Evolutionary conservation across 495 filamentous ascomycete species (phyloP).

Genomic region (Trichoderma erinaceum): DNA sequence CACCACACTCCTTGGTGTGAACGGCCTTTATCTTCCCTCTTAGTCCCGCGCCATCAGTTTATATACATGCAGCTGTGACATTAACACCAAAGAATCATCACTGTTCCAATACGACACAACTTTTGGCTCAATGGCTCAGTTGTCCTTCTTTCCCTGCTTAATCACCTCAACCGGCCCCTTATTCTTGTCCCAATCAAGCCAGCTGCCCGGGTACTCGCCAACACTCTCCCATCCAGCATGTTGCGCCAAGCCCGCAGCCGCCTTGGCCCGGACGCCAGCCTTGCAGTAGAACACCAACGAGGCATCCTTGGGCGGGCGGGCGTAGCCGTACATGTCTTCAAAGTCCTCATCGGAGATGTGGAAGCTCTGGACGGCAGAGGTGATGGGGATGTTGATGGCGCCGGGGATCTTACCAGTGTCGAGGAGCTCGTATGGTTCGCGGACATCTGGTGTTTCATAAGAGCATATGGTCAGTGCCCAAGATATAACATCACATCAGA

Average conservation of each 20-base stretch:
- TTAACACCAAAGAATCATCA: no score
- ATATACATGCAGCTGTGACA: no score
- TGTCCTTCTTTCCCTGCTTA: neutral
- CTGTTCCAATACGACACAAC: neutral
- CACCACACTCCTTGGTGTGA: no score
- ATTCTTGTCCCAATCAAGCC: slow-evolving; percentile 66
- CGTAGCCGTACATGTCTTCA: slow-evolving; percentile 61
- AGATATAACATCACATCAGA: neutral
- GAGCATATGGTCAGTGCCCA: neutral
- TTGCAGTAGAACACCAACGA: slow-evolving; percentile 89
- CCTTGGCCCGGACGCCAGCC: slow-evolving; percentile 72
- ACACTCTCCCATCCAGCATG: slow-evolving; percentile 68
- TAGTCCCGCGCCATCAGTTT: no score
- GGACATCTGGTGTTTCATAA: slow-evolving; percentile 52
- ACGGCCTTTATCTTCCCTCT: no score
- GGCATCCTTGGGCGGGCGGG: slow-evolving; percentile 47
- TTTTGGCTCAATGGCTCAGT: neutral
- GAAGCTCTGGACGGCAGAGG: slow-evolving; percentile 67
- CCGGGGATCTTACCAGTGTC: slow-evolving; percentile 69
- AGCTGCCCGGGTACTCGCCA: slow-evolving; percentile 82
- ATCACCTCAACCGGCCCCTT: slow-evolving; percentile 9
- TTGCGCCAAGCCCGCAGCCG: slow-evolving; percentile 74
- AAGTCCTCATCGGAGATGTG: slow-evolving; percentile 73
- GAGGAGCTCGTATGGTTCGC: slow-evolving; percentile 73
- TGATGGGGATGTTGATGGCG: slow-evolving; percentile 73